Conservation (phyloP, 805 yeast genomes). For the Teunomyces lycoperdinae region DNA sequence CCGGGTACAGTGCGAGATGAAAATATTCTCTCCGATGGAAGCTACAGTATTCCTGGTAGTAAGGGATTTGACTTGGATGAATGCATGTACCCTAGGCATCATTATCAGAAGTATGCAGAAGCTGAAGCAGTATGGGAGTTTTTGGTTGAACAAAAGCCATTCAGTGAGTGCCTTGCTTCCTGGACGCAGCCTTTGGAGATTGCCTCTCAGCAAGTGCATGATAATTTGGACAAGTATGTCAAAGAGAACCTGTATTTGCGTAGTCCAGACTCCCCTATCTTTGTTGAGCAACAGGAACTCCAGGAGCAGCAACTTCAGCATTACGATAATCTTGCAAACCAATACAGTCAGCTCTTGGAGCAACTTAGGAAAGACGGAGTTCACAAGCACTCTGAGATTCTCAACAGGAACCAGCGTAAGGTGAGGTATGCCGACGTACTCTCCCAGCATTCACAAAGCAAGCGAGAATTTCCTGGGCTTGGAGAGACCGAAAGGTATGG, state of each 20-base stretch:
- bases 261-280: conserved; percentile 2
- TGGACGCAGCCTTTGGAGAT: conserved; percentile 13
- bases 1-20: conserved; percentile 11
- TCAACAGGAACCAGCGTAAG: conserved; percentile 10
- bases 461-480: conserved; percentile 13
- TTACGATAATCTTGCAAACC: conserved; percentile 11
- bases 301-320: conserved; percentile 11
- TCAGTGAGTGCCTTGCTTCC: neutral
- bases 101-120: conserved; percentile 24
- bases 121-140: conserved; percentile 39
- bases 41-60: conserved; percentile 26
- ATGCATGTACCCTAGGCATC: conserved; percentile 24
- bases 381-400: conserved; percentile 35
- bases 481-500: conserved; percentile 26
- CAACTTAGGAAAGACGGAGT: conserved; percentile 19
- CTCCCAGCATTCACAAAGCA: conserved; percentile 4
- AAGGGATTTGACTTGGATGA: conserved; percentile 27
- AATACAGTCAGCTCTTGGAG: conserved; percentile 12
- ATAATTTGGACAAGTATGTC: conserved; percentile 5
- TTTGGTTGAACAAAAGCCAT: conserved; percentile 12
- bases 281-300: conserved; percentile 5
- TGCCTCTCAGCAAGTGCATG: conserved; percentile 3
- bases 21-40: conserved; percentile 22
- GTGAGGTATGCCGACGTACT: conserved; percentile 5
- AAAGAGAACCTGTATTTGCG: conserved; percentile 5